Conservation (phyloP, 345 rosid species). For the Boechera divaricarpa region DNA sequence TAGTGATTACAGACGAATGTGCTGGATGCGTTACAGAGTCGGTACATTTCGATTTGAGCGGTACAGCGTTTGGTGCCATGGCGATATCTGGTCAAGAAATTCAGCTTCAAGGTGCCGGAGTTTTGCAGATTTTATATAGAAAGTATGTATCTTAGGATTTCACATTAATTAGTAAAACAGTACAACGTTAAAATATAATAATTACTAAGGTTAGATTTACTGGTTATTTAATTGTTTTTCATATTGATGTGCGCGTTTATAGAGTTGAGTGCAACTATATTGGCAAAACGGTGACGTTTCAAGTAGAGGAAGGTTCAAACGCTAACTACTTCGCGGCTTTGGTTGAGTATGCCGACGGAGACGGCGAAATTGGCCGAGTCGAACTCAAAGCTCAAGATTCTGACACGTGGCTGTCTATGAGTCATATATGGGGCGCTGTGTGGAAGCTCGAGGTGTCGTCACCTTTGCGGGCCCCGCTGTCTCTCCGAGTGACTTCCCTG, state of each 20-base stretch:
- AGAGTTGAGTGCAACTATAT: slow-evolving; percentile 64
- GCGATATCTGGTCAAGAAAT: slow-evolving; percentile 60
- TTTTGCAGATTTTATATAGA: slow-evolving; percentile 56
- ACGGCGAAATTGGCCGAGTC: slow-evolving; percentile 53
- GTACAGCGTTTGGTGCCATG: slow-evolving; percentile 77
- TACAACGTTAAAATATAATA: neutral
- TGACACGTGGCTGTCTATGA: slow-evolving; percentile 61
- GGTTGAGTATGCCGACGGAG: slow-evolving; percentile 56
- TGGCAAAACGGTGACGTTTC: slow-evolving; percentile 50
- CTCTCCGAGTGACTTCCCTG: slow-evolving; percentile 54
- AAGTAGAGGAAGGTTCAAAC: slow-evolving; percentile 60
- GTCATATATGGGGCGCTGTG: slow-evolving; percentile 61
- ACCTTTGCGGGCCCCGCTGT: slow-evolving; percentile 55
- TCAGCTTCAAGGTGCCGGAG: slow-evolving; percentile 59
- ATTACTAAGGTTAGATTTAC: neutral
- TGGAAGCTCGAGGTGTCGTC: slow-evolving; percentile 63
- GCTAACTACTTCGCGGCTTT: slow-evolving; percentile 59
- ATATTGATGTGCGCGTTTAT: slow-evolving; percentile 14
- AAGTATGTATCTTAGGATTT: slow-evolving; percentile 48
- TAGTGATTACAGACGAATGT: slow-evolving; percentile 70
- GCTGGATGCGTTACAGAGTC: slow-evolving; percentile 57
- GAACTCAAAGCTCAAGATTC: slow-evolving; percentile 54
- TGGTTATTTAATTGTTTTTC: neutral
- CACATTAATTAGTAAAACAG: neutral
- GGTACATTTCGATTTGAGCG: slow-evolving; percentile 72